phyloP scores from a whole-genome alignment of 441 rosid genomes.

The Adansonia rubrostipa region DNA sequence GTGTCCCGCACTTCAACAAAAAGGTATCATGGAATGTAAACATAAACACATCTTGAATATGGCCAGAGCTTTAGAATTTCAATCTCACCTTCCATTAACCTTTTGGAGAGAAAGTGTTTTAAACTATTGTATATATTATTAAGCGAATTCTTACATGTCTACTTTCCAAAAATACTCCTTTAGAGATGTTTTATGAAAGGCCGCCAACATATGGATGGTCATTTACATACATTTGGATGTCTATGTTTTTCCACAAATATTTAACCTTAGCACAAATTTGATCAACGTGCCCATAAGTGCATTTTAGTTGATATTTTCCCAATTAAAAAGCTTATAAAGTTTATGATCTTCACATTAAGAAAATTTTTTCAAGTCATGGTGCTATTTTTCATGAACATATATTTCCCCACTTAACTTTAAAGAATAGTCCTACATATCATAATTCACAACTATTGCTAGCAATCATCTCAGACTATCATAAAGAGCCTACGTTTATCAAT shows the following conservation, averaged over 20 bases:
- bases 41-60: neutral
- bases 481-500: too few relatives aligned
- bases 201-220: neutral
- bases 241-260: neutral
- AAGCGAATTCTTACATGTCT: neutral
- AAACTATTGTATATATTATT: neutral
- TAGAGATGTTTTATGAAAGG: neutral
- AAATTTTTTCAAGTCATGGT: too few relatives aligned
- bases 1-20: neutral
- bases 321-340: too few relatives aligned
- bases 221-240: neutral
- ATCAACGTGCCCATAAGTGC: too few relatives aligned
- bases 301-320: too few relatives aligned
- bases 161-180: neutral
- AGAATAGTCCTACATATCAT: too few relatives aligned
- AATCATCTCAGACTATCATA: too few relatives aligned
- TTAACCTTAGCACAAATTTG: too few relatives aligned
- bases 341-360: too few relatives aligned
- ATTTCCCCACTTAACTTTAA: too few relatives aligned
- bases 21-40: neutral
- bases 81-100: neutral
- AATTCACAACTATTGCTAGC: too few relatives aligned
- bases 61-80: neutral
- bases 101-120: neutral
- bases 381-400: too few relatives aligned